Conservation (phyloP, 441 rosid species). For the Rhodomyrtus psidioides region DNA sequence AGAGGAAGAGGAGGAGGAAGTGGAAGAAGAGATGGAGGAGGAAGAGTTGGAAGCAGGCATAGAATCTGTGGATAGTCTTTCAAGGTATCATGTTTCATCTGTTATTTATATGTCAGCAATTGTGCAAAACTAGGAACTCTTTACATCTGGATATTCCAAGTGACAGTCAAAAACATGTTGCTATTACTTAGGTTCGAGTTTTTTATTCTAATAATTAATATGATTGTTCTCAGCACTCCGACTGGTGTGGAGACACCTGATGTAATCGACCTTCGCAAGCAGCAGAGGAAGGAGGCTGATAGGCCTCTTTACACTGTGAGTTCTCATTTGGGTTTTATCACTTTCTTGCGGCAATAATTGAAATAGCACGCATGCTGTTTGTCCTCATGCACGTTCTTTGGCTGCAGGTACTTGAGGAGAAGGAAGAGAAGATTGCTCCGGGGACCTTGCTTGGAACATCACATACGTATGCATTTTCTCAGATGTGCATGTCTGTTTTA, state of each 20-base stretch:
- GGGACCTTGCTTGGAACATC: conserved; percentile 91
- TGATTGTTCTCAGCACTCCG: conserved; percentile 54
- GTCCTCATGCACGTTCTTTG: neutral
- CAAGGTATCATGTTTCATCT: conserved; percentile 36
- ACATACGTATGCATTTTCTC: conserved; percentile 50
- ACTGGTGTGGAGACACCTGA: conserved; percentile 99
- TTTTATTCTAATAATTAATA: neutral
- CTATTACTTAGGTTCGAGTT: neutral
- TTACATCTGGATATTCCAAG: neutral
- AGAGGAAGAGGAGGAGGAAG: conserved; percentile 71
- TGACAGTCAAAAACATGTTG: neutral
- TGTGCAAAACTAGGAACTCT: neutral
- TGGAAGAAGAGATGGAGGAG: conserved; percentile 61
- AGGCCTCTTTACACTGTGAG: conserved; percentile 89
- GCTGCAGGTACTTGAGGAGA: conserved; percentile 78
- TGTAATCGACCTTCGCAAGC: conserved; percentile 94
- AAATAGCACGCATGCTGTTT: neutral
- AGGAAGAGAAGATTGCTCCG: conserved; percentile 74
- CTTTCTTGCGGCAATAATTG: neutral
- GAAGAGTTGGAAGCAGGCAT: conserved; percentile 89
- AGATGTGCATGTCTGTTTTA: neutral
- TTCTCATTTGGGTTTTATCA: neutral
- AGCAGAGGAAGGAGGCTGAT: conserved; percentile 97
- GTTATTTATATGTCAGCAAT: neutral
- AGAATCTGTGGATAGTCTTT: conserved; percentile 91